Base-by-base conservation (phyloP, 1,139 yeast species). In the Hyphopichia burtonii region DNA sequence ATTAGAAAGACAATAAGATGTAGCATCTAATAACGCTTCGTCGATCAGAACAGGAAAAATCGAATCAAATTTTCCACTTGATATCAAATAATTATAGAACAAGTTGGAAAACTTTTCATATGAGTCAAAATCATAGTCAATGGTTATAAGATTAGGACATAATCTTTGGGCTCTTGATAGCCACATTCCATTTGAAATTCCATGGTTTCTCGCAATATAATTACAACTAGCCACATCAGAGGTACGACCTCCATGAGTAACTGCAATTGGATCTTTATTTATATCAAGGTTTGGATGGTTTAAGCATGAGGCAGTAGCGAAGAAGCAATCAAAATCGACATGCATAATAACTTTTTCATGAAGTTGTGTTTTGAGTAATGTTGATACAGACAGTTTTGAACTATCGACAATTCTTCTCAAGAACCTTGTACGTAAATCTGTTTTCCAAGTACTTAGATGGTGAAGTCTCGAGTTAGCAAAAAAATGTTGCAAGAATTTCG, bases 101-200 rank as follows among this genome's bases (percentile, higher is more conserved):
- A 76, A 60, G 23, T 58, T 58, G 1, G 78, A 71, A 40, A 47
- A 54, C 31, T 59, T 56, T 54, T 87, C 95, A 57, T 91, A 90
- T 5, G 77, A 74, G 6, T 76, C 81, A 59, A 90, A 91, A 45
- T 89, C 86, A 58, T 90, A 91, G 4, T 81, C 84, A 20, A 90
- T 54, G 15, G 78, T 67, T 2, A 76, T 62, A 31, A 91, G 59
- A 3, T 76, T 67, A 0, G 96, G 94, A 53, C 97, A 87, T 33
- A 78, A 46, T 35, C 63, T 58, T 46, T 64, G 69, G 0, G 97
- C 98, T 6, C 67, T 55, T 1, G 78, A 66, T 1, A 87, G 74
- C 97, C 97, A 91, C 95, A 86, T 86, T 0, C 98, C 97, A 59
- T 93, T 91, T 36, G 59, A 69, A 2, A 93, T 81, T 0, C 98